Base-by-base conservation (phyloP, 2,329 filamentous ascomycete species). In the Penicillium hordei region DNA sequence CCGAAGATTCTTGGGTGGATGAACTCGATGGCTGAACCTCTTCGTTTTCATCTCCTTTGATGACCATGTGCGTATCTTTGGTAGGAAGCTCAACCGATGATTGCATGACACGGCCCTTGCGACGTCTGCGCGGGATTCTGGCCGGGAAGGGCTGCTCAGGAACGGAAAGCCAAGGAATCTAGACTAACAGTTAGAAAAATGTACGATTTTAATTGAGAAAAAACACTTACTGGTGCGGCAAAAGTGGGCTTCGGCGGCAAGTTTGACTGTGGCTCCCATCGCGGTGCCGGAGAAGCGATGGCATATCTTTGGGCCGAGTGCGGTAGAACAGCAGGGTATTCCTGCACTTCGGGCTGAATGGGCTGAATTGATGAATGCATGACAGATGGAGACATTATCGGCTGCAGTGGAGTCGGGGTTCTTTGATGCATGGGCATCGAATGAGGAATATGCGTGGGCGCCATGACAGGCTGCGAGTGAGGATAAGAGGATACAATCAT, bases 151-250 rank as follows among this genome's bases (percentile, higher is more conserved):
- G 73, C 33, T 73, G 73, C 21, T 82, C 80, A 17, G 82, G 78
- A 29, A 82, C 78, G 13, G 84, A 87, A 34, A 84, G 78, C 85
- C 85, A 87, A 12, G 85, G 85, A 21, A 87, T 73, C 79, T 83
- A 62, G 29, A 57, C 42, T 9, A 40, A 50, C 8, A 45, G 52
- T 70, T 51, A 68, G 60, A 39, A 23, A 21, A 21, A 44, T 13
- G 44, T 17, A 29, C 15, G 52, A 27, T 29, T 51, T 43, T 13
- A 8, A 38, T 38, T 39, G 19, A 6, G 25, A 42, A 29, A 25
- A 25, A 25, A 7, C 34, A 69, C 77, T 73, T 71, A 81, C 79
- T 13, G 78, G 75, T 58, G 83, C 79, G 59, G 78, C 77, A 68
- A 79, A 85, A 2, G 81, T 65, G 17, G 70, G 65, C 44, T 70